A percentile compares a stretch with the other conserved stretches of the same genome.
phyloP scores from a whole-genome alignment of 2,329 filamentous ascomycete genomes.

The Cytospora leucostoma region DNA sequence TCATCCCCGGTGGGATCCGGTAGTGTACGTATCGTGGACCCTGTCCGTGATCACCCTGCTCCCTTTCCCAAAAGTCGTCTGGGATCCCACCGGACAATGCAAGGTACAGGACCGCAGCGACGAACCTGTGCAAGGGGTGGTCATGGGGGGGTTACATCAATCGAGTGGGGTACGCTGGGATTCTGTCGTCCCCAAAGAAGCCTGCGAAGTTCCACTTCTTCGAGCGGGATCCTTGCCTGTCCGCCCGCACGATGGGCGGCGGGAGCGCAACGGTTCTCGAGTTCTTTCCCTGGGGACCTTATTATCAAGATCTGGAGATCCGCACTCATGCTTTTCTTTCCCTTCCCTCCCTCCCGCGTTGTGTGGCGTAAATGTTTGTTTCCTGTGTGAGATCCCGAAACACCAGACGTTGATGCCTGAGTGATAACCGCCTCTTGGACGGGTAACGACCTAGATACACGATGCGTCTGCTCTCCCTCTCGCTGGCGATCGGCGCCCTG shows the following conservation, averaged over 20 bases:
- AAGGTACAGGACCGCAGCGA: slow-evolving; percentile 9
- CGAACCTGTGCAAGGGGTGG: background rate
- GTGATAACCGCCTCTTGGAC: slow-evolving; percentile 2
- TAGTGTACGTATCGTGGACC: background rate
- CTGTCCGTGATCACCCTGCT: slow-evolving; percentile 11
- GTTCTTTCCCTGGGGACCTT: slow-evolving; percentile 13
- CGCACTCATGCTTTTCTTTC: slow-evolving; percentile 6
- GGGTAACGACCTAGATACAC: background rate
- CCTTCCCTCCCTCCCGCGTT: slow-evolving; percentile 4
- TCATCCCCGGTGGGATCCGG: slow-evolving; percentile 9
- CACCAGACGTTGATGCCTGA: slow-evolving; percentile 12
- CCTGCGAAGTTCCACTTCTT: slow-evolving; percentile 2
- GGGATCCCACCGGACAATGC: slow-evolving; percentile 9
- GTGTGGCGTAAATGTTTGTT: background rate
- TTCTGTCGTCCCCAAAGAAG: slow-evolving; percentile 2
- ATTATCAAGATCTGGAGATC: slow-evolving; percentile 12
- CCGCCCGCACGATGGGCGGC: slow-evolving; percentile 12
- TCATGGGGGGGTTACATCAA: background rate
- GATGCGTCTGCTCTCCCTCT: slow-evolving; percentile 20
- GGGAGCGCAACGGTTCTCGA: slow-evolving; percentile 12
- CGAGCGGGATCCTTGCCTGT: background rate
- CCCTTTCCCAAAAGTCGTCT: slow-evolving; percentile 12
- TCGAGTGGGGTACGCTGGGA: background rate
- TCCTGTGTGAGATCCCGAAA: background rate
- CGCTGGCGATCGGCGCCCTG: slow-evolving; percentile 16